phyloP scores from a whole-genome alignment of 352 stramenopile species.

The Pythium plurisporium region DNA sequence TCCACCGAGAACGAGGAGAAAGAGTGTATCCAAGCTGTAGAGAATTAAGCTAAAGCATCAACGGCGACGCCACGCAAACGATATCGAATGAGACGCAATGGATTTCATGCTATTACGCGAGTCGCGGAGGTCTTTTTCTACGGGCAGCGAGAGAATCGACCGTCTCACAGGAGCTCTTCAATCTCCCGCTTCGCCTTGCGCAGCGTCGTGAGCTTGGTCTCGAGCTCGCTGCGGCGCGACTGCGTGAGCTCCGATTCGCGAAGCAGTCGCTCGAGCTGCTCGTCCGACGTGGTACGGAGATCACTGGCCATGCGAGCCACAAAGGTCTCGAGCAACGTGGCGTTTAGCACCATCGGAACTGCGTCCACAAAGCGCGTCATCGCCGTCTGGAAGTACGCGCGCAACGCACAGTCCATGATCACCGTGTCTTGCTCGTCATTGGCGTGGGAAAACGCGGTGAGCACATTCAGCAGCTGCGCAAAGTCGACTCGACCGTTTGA shows the following conservation, averaged over 20 bases:
- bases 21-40: too few relatives aligned
- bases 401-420: slow-evolving; percentile 17
- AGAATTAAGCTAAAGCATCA: too few relatives aligned
- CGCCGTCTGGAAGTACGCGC: slow-evolving; percentile 15
- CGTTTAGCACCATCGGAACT: slow-evolving; percentile 19
- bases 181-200: slow-evolving; percentile 32
- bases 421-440: slow-evolving; percentile 23
- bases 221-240: slow-evolving; percentile 21
- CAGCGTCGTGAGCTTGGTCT: slow-evolving; percentile 26
- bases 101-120: too few relatives aligned
- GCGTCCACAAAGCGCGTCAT: slow-evolving; percentile 16
- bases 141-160: too few relatives aligned
- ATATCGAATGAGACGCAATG: too few relatives aligned
- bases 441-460: slow-evolving; percentile 11
- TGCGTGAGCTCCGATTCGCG: slow-evolving; percentile 29
- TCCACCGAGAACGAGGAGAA: too few relatives aligned
- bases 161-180: slow-evolving; percentile 26
- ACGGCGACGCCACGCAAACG: too few relatives aligned
- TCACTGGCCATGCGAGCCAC: slow-evolving; percentile 28
- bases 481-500: slow-evolving; percentile 14
- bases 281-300: slow-evolving; percentile 32
- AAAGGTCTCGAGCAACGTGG: slow-evolving; percentile 23
- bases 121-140: too few relatives aligned
- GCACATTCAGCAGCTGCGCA: slow-evolving; percentile 7
- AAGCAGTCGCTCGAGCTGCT: slow-evolving; percentile 30